These are phyloP conservation scores for Aspergillus awamori DNA, from an alignment of 2,329 filamentous ascomycete species.

Conservation along the genomic window DNA sequence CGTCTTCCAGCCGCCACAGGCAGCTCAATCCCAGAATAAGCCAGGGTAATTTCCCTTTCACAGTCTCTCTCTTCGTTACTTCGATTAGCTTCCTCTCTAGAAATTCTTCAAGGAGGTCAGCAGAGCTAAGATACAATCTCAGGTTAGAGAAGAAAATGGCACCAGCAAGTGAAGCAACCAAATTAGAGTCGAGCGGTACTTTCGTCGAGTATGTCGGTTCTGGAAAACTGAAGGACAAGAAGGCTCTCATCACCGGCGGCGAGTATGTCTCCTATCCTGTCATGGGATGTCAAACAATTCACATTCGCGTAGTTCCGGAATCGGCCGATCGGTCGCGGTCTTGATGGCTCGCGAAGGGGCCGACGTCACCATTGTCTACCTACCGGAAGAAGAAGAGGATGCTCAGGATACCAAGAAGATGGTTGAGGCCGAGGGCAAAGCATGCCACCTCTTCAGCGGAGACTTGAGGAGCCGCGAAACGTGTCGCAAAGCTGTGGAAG, in stretches of 20 bases:
- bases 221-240: conserved; percentile 54
- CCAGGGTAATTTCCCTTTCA: conserved; percentile 28
- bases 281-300: background rate
- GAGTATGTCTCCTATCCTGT: conserved; percentile 47
- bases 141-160: conserved; percentile 24
- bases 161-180: conserved; percentile 38
- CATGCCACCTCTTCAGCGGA: conserved; percentile 53
- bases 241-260: conserved; percentile 59
- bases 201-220: conserved; percentile 49
- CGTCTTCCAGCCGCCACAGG: conserved; percentile 26
- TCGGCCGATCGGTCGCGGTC: conserved; percentile 58
- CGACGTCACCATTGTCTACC: conserved; percentile 59
- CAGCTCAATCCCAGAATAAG: conserved; percentile 29
- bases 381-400: conserved; percentile 59
- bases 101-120: no score
- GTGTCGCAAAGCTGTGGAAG: conserved; percentile 56
- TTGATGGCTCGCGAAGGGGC: conserved; percentile 62
- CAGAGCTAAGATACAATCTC: background rate
- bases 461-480: conserved; percentile 55
- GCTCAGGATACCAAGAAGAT: conserved; percentile 57
- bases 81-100: background rate
- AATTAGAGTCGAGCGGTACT: conserved; percentile 30
- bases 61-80: no score
- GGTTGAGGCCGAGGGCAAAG: conserved; percentile 55
- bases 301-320: conserved; percentile 50